A percentile compares a stretch with the other conserved stretches of the same genome.
Evolutionary conservation across 139 green algal genomes (phyloP).

Genomic region (Chlamydomonas sp.): DNA sequence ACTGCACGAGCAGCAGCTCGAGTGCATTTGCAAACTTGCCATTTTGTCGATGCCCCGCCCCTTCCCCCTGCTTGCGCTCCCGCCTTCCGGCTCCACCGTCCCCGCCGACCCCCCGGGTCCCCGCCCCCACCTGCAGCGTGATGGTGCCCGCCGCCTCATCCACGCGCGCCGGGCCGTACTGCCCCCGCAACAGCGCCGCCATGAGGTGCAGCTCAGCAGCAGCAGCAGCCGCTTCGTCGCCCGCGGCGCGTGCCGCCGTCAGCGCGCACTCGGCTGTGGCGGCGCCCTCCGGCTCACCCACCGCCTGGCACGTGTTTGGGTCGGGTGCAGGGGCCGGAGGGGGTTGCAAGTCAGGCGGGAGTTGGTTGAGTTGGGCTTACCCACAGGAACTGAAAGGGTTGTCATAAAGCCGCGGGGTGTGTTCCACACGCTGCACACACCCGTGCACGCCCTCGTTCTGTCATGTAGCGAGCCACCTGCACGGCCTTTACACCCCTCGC

Average conservation of each 20-base stretch:
- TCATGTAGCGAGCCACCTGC: too few species aligned
- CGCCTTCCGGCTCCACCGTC: background rate
- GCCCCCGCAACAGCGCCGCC: constrained; percentile 71
- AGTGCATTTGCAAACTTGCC: too few species aligned
- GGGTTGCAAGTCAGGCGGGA: too few species aligned
- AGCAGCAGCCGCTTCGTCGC: constrained; percentile 56
- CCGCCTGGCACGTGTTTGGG: constrained; percentile 26
- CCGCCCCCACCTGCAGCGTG: constrained; percentile 20
- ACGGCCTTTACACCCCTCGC: too few species aligned
- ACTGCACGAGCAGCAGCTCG: too few species aligned
- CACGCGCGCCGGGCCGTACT: constrained; percentile 79
- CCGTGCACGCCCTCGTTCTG: too few species aligned
- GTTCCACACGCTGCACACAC: too few species aligned
- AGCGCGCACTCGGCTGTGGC: constrained; percentile 56
- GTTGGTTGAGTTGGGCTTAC: too few species aligned
- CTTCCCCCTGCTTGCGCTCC: background rate
- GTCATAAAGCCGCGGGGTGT: too few species aligned
- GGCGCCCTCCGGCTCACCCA: constrained; percentile 61
- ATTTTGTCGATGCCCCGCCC: too few species aligned
- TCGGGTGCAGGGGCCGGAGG: background rate
- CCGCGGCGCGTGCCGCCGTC: constrained; percentile 24
- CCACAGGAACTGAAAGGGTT: too few species aligned
- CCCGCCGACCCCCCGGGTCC: background rate
- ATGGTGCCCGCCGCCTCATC: constrained; percentile 41
- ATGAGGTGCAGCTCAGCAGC: constrained; percentile 72